Evolutionary conservation across 2,329 filamentous ascomycete species (phyloP), one percentile per base, ranked within the genome.

Genomic region (Leptographium wingfieldii): DNA sequence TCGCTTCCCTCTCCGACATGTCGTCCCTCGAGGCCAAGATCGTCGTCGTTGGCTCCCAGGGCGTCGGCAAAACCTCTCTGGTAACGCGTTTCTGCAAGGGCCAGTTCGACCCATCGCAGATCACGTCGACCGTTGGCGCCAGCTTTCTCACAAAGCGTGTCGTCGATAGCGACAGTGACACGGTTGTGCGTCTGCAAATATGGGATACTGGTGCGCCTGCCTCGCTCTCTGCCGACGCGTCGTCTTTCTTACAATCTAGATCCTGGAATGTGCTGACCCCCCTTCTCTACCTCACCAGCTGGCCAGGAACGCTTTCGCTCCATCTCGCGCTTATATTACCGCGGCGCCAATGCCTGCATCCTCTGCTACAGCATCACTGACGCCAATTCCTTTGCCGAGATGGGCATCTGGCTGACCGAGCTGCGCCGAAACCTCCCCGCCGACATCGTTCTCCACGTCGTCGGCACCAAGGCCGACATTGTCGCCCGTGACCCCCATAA

Each of bases 361-460:
- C 82, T 96, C 55, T 96, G 92, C 79, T 96, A 96, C 77, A 89
- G 89, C 76, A 95, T 96, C 71, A 95, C 91, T 62, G 87, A 92
- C 71, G 85, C 87, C 63, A 76, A 84, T 66, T 94, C 88, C 62
- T 96, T 96, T 71, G 81, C 84, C 67, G 90, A 96, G 73, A 96
- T 96, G 90, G 90, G 90, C 68, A 81, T 87, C 60, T 96, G 92
- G 92, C 80, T 96, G 63, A 83, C 81, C 62, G 92, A 96, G 74
- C 81, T 96, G 60, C 86, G 90, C 66, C 82, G 84, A 64, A 92
- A 94, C 69, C 80, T 92, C 27, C 83, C 84, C 3, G 74, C 85
- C 61, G 88, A 92, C 66, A 85, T 95, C 58, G 86, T 96, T 55
- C 80, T 96, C 5, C 92, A 96, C 70, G 87, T 96, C n/a, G 92